phyloP scores from a whole-genome alignment of 208 protist species.

The Leishmania turanica region DNA sequence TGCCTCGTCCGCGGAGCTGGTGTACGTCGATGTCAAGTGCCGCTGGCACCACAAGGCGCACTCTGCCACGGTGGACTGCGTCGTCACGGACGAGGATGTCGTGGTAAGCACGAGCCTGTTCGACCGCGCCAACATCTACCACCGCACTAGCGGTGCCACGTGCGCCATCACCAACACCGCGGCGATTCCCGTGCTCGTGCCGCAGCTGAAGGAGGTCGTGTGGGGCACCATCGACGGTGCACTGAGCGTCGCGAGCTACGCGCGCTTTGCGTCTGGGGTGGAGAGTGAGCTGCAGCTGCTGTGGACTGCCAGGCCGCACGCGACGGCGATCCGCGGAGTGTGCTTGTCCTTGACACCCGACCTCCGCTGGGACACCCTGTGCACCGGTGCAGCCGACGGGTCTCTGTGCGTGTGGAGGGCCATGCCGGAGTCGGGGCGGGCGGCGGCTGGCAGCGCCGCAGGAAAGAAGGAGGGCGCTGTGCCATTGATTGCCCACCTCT shows the following conservation, averaged over 20 bases:
- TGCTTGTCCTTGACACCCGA: constrained; percentile 23
- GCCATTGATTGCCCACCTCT: background rate
- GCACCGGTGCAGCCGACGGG: constrained; percentile 30
- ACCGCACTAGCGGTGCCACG: constrained; percentile 32
- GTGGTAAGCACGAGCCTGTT: constrained; percentile 62
- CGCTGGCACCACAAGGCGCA: constrained; percentile 70
- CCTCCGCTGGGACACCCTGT: constrained; percentile 23
- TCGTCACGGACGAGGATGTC: constrained; percentile 66
- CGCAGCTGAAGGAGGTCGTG: constrained; percentile 52
- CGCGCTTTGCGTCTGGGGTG: constrained; percentile 43
- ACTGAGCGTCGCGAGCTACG: constrained; percentile 60
- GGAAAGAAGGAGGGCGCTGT: background rate
- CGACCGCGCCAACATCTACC: constrained; percentile 55
- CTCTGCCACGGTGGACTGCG: constrained; percentile 42
- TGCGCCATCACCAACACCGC: constrained; percentile 35
- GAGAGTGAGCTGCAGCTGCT: constrained; percentile 30
- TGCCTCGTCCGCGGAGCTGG: background rate
- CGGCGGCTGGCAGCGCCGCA: background rate
- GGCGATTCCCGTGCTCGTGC: constrained; percentile 44
- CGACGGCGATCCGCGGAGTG: constrained; percentile 23
- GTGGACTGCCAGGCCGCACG: constrained; percentile 27
- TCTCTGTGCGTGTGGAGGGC: constrained; percentile 27
- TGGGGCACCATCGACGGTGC: constrained; percentile 61
- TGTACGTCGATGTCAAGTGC: constrained; percentile 15
- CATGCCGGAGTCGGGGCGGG: background rate